Conservation (phyloP, 2,329 filamentous ascomycete species). For the Shiraia bambusicola region DNA sequence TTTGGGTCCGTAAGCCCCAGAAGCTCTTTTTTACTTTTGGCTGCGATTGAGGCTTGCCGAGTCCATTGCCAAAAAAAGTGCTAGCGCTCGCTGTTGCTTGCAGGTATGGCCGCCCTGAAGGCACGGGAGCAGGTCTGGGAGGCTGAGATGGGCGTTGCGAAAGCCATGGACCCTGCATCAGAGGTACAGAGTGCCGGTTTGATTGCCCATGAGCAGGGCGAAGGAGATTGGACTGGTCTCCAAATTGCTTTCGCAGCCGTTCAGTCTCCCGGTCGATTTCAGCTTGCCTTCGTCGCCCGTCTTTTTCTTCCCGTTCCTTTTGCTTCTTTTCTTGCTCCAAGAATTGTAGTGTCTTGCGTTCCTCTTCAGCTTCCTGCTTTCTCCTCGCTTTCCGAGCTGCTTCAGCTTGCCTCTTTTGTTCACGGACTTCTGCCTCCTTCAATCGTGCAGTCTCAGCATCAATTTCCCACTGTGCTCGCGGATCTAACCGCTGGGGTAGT, state of each 20-base stretch:
- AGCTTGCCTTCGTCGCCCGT: conserved; percentile 55
- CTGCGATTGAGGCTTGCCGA: conserved; percentile 26
- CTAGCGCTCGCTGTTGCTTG: conserved; percentile 36
- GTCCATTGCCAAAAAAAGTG: conserved; percentile 40
- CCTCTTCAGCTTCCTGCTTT: conserved; percentile 59
- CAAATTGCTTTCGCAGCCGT: conserved; percentile 68
- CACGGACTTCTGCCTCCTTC: conserved; percentile 48
- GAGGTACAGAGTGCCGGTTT: conserved; percentile 27
- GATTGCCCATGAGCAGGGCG: conserved; percentile 18
- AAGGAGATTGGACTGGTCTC: conserved; percentile 45
- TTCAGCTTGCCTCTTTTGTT: conserved; percentile 49
- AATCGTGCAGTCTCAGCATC: conserved; percentile 53
- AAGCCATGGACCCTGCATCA: conserved; percentile 18
- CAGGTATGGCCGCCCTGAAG: conserved; percentile 28
- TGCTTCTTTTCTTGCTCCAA: conserved; percentile 50
- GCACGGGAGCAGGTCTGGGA: conserved; percentile 8
- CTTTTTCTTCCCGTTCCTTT: conserved; percentile 67
- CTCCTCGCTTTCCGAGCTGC: conserved; percentile 57
- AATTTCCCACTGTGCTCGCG: conserved; percentile 55
- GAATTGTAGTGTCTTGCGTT: conserved; percentile 41
- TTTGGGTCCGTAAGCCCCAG: conserved; percentile 38
- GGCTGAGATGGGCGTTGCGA: conserved; percentile 13
- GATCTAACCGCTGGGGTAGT: conserved; percentile 46
- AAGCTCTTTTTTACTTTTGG: conserved; percentile 43
- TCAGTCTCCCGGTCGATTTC: conserved; percentile 73